These are phyloP conservation scores for Albugo candida DNA, from an alignment of 352 stramenopile species.

Conservation along the genomic window DNA sequence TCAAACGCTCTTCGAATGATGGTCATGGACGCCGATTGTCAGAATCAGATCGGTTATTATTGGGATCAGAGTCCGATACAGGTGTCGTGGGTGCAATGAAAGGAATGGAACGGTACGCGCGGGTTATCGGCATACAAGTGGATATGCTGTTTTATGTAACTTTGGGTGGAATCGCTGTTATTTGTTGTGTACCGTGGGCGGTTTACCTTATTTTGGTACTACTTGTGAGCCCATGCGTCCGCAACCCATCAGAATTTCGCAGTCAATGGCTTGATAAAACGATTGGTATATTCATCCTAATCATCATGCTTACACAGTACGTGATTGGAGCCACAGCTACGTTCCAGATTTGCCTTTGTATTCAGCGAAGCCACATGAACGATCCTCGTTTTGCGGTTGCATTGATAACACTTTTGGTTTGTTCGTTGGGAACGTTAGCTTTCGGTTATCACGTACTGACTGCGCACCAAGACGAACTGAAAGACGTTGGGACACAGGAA, in stretches of 20 bases:
- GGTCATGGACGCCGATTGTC: slow-evolving; percentile 12
- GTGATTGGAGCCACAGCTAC: slow-evolving; percentile 57
- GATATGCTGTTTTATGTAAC: slow-evolving; percentile 76
- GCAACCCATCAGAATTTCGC: slow-evolving; percentile 30
- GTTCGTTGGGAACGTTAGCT: slow-evolving; percentile 55
- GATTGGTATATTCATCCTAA: slow-evolving; percentile 62
- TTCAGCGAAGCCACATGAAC: slow-evolving; percentile 26
- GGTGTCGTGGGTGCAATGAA: slow-evolving; percentile 16
- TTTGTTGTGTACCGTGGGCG: slow-evolving; percentile 9
- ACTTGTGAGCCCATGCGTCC: background rate
- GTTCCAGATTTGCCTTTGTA: slow-evolving; percentile 74
- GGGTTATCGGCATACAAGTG: slow-evolving; percentile 39
- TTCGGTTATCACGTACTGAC: slow-evolving; percentile 55
- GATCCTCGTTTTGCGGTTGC: slow-evolving; percentile 43
- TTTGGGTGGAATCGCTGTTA: slow-evolving; percentile 20
- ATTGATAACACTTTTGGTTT: slow-evolving; percentile 41
- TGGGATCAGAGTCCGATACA: slow-evolving; percentile 10
- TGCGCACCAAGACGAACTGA: slow-evolving; percentile 59
- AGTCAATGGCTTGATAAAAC: slow-evolving; percentile 61
- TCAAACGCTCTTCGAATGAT: slow-evolving; percentile 3
- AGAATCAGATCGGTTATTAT: slow-evolving; percentile 5
- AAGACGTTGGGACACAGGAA: slow-evolving; percentile 59
- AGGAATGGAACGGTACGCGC: slow-evolving; percentile 69
- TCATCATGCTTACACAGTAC: slow-evolving; percentile 71
- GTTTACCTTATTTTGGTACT: slow-evolving; percentile 13